Percentiles rank a stretch among this genome's conserved stretches.
phyloP scores from a whole-genome alignment of 148 eudicot genomes.

The Pharnaceum exiguum region DNA sequence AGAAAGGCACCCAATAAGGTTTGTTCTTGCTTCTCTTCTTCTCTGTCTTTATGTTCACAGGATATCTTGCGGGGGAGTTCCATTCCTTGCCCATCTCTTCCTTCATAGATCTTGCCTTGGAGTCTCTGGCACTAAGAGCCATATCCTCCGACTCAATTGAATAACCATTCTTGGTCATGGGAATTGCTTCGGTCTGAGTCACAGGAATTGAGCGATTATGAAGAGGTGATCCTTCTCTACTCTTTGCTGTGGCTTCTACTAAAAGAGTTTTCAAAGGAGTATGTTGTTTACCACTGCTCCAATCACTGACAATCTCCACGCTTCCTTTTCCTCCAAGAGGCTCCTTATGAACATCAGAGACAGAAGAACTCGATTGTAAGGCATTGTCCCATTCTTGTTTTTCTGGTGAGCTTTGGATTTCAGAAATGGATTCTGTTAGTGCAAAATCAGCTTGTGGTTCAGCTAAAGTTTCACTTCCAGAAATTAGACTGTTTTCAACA shows the following conservation, averaged over 20 bases:
- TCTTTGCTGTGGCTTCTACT: slow-evolving; percentile 43
- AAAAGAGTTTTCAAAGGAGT: slow-evolving; percentile 57
- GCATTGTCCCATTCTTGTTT: slow-evolving; percentile 26
- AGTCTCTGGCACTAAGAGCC: slow-evolving; percentile 11
- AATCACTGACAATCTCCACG: slow-evolving; percentile 56
- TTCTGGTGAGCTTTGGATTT: slow-evolving; percentile 27
- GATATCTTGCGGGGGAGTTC: slow-evolving; percentile 70
- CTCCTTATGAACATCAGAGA: slow-evolving; percentile 36
- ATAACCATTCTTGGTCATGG: slow-evolving; percentile 14
- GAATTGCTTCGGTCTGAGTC: slow-evolving; percentile 23
- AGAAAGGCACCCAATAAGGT: slow-evolving; percentile 60
- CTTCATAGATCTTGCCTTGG: slow-evolving; percentile 6
- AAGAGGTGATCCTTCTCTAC: slow-evolving; percentile 36
- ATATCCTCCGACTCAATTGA: slow-evolving; percentile 21
- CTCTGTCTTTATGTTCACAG: slow-evolving; percentile 52
- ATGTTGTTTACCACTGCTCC: slow-evolving; percentile 49
- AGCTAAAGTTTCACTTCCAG: slow-evolving; percentile 2
- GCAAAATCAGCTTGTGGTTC: slow-evolving; percentile 1
- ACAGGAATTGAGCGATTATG: slow-evolving; percentile 13
- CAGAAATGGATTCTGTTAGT: slow-evolving; percentile 20
- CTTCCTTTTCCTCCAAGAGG: slow-evolving; percentile 45
- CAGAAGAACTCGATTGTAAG: slow-evolving; percentile 34
- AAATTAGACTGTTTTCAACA: slow-evolving; percentile 1
- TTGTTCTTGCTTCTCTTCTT: slow-evolving; percentile 45
- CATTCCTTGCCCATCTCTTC: slow-evolving; percentile 46